Evolutionary conservation across 2,329 filamentous ascomycete genomes (phyloP).

Genomic region (Fusarium brevicatenulatum): DNA sequence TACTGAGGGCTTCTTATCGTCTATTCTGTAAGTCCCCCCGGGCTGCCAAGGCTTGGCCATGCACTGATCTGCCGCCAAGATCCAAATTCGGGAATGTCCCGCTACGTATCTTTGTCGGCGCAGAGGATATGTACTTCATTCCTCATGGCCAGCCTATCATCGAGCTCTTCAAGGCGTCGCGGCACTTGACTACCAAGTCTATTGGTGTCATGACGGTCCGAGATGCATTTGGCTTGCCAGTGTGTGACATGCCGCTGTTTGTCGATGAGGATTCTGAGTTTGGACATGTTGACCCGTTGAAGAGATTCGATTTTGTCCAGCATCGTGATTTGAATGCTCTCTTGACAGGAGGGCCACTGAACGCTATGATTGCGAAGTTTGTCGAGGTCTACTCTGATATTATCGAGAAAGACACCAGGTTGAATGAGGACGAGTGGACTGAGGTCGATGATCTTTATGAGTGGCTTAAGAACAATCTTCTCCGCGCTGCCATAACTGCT

Average conservation of each 20-base stretch:
- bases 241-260: conserved; percentile 12
- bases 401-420: conserved; percentile 7
- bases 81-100: conserved; percentile 32
- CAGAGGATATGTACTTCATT: conserved; percentile 33
- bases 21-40: conserved; percentile 1
- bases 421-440: conserved; percentile 4
- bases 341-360: conserved; percentile 9
- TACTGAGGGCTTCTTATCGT: conserved; percentile 26
- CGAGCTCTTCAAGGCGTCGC: conserved; percentile 27
- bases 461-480: conserved; percentile 16
- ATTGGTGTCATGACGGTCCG: conserved; percentile 28
- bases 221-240: conserved; percentile 30
- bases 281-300: conserved; percentile 7
- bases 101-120: conserved; percentile 27
- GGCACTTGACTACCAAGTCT: conserved; percentile 24
- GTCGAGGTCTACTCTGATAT: conserved; percentile 7
- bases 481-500: conserved; percentile 11
- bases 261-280: conserved; percentile 8
- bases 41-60: fast-evolving
- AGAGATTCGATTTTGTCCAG: conserved; percentile 23
- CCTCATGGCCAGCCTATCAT: conserved; percentile 26
- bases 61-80: conserved; percentile 4
- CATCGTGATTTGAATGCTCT: conserved; percentile 22
- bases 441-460: conserved; percentile 30
- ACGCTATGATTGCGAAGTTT: conserved; percentile 15